Percentiles rank a stretch among this genome's conserved stretches.
Evolutionary conservation across 345 rosid genomes (phyloP).

Genomic region (Eucalyptus grandis): DNA sequence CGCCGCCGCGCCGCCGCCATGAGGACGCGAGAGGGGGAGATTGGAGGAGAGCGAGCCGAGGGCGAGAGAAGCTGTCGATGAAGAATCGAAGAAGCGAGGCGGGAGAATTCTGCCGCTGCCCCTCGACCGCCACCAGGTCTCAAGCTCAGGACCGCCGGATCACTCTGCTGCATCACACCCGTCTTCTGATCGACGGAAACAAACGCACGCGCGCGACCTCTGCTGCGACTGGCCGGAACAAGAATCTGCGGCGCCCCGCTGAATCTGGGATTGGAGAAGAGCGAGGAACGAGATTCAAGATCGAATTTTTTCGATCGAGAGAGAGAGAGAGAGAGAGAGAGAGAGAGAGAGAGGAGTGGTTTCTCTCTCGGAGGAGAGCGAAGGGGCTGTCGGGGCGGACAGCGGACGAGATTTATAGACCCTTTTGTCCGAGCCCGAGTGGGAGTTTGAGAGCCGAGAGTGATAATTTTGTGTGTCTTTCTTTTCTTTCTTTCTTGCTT

Average conservation of each 20-base stretch:
- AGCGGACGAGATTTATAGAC: background rate
- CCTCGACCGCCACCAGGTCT: conserved; percentile 99
- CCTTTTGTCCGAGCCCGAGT: background rate
- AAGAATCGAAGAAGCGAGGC: conserved; percentile 32
- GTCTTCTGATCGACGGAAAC: background rate
- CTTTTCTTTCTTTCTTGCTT: background rate
- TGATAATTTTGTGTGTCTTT: background rate
- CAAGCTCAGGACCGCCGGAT: conserved; percentile 91
- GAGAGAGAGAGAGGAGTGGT: background rate
- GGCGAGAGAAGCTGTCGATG: conserved; percentile 22
- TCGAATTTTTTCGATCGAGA: background rate
- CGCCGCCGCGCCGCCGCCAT: conserved; percentile 6
- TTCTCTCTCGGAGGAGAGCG: background rate
- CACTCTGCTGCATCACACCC: conserved; percentile 86
- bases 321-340: too few relatives aligned
- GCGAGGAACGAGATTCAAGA: background rate
- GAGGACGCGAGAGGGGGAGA: conserved; percentile 65
- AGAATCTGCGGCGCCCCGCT: background rate
- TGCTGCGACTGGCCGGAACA: background rate
- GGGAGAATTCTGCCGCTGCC: conserved; percentile 58
- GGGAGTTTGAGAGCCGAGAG: background rate
- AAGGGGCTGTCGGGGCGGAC: background rate
- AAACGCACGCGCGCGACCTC: background rate
- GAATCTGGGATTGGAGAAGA: background rate
- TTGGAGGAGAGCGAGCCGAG: conserved; percentile 54